Conservation (phyloP, 768 basidiomycete species). For the Asterophora lycoperdoides region DNA sequence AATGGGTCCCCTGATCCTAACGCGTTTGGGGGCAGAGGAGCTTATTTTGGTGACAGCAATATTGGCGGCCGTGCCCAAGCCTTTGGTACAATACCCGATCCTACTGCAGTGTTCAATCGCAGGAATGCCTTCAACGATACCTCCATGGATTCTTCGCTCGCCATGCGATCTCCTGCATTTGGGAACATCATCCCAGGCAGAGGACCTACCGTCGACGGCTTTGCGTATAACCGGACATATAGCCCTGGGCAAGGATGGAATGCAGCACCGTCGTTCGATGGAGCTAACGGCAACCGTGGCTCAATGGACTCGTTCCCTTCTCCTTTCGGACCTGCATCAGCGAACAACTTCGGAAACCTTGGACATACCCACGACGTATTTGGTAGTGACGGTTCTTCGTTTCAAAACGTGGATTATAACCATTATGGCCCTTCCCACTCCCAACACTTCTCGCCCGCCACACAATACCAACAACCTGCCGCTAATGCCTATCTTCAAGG, state of each 20-base stretch:
- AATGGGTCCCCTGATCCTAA: slow-evolving; percentile 69
- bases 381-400: slow-evolving; percentile 3
- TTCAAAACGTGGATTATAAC: slow-evolving; percentile 10
- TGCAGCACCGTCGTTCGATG: slow-evolving; percentile 11
- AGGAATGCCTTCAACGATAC: slow-evolving; percentile 38
- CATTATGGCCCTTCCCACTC: slow-evolving; percentile 10
- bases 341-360: slow-evolving; percentile 7
- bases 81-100: slow-evolving; percentile 22
- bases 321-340: slow-evolving; percentile 12
- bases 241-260: slow-evolving; percentile 25
- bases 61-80: slow-evolving; percentile 32
- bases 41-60: slow-evolving; percentile 31
- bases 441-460: slow-evolving; percentile 17
- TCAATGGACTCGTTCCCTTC: slow-evolving; percentile 14
- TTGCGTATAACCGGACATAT: slow-evolving; percentile 33
- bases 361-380: slow-evolving; percentile 12
- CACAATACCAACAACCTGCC: slow-evolving; percentile 9
- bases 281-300: slow-evolving; percentile 10
- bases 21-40: slow-evolving; percentile 46
- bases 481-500: slow-evolving; percentile 12
- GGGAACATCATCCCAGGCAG: slow-evolving; percentile 29
- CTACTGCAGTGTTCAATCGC: slow-evolving; percentile 29
- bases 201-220: slow-evolving; percentile 34
- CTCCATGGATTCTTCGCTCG: slow-evolving; percentile 32
- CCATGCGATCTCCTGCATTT: slow-evolving; percentile 26